A percentile compares a stretch with the other conserved stretches of the same genome.
Evolutionary conservation across 352 stramenopile species (phyloP).

Genomic region (Phytophthora agathidicida): DNA sequence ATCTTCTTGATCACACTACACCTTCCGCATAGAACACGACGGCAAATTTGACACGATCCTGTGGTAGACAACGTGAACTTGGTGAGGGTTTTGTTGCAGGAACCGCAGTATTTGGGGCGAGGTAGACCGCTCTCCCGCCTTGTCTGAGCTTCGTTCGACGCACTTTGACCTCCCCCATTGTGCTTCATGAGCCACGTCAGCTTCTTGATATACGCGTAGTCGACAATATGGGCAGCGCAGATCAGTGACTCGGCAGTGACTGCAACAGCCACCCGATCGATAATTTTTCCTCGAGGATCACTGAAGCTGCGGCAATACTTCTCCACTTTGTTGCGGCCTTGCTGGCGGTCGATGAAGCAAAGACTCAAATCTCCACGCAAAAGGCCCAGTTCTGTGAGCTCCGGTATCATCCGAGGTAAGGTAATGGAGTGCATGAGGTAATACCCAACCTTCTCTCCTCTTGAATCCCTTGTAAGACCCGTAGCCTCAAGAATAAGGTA

Average conservation of each 20-base stretch:
- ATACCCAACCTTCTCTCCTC: conserved; percentile 43
- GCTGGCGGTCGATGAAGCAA: conserved; percentile 44
- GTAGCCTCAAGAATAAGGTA: conserved; percentile 37
- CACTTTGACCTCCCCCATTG: background rate
- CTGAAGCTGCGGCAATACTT: conserved; percentile 49
- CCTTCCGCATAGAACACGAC: conserved; percentile 39
- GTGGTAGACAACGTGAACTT: conserved; percentile 14
- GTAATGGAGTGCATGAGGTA: conserved; percentile 47
- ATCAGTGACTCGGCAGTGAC: conserved; percentile 27
- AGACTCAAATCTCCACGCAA: conserved; percentile 44
- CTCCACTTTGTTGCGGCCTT: conserved; percentile 33
- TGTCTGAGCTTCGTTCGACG: background rate
- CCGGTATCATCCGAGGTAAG: conserved; percentile 23
- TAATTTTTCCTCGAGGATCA: conserved; percentile 34
- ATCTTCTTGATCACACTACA: conserved; percentile 60
- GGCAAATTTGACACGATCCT: conserved; percentile 47
- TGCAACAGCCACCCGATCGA: conserved; percentile 20
- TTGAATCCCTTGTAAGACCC: conserved; percentile 26
- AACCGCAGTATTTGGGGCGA: conserved; percentile 30
- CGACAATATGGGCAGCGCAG: conserved; percentile 30
- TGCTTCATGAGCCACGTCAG: conserved; percentile 46
- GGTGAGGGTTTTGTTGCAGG: conserved; percentile 11
- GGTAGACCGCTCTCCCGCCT: background rate
- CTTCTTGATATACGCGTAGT: conserved; percentile 56
- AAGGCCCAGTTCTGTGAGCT: conserved; percentile 37